Percentiles rank a stretch among this genome's conserved stretches.
These are phyloP conservation scores for Beauveria brongniartii DNA, from an alignment of 2,329 filamentous ascomycete genomes.

Conservation along the genomic window DNA sequence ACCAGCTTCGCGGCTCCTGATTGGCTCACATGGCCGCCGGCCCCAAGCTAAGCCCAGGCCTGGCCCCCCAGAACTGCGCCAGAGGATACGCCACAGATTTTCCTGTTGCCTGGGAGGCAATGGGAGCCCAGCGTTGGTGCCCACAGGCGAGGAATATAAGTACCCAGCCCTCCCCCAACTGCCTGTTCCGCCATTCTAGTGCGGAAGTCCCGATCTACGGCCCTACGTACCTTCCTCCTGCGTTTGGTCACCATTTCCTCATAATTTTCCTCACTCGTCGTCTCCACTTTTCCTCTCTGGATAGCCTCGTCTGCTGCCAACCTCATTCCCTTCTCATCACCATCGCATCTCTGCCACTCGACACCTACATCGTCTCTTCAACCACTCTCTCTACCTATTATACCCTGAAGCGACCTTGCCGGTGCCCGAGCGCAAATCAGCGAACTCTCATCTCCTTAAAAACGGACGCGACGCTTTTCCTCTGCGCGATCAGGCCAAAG, in stretches of 20 bases:
- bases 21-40: constrained; percentile 30
- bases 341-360: background rate
- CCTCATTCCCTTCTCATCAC: constrained; percentile 6
- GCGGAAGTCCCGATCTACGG: constrained; percentile 49
- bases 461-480: constrained; percentile 19
- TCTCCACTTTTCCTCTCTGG: constrained; percentile 24
- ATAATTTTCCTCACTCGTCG: constrained; percentile 25
- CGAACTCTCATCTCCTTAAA: constrained; percentile 7
- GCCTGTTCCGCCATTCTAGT: constrained; percentile 40
- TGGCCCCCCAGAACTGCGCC: constrained; percentile 20
- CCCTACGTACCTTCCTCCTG: constrained; percentile 41
- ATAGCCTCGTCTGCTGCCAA: constrained; percentile 4
- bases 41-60: constrained; percentile 29
- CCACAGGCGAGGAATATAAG: constrained; percentile 46
- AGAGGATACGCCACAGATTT: constrained; percentile 35
- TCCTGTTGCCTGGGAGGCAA: constrained; percentile 32
- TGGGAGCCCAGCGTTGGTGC: constrained; percentile 28
- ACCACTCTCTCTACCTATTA: constrained; percentile 5
- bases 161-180: constrained; percentile 45
- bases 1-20: constrained; percentile 22
- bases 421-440: constrained; percentile 10
- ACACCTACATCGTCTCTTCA: constrained; percentile 11
- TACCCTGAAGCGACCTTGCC: constrained; percentile 9
- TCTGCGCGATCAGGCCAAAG: constrained; percentile 21
- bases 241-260: constrained; percentile 34